A percentile compares a stretch with the other conserved stretches of the same genome.
These are phyloP conservation scores for Quercus parvula DNA, from an alignment of 306 rosid species.

Conservation along the genomic window DNA sequence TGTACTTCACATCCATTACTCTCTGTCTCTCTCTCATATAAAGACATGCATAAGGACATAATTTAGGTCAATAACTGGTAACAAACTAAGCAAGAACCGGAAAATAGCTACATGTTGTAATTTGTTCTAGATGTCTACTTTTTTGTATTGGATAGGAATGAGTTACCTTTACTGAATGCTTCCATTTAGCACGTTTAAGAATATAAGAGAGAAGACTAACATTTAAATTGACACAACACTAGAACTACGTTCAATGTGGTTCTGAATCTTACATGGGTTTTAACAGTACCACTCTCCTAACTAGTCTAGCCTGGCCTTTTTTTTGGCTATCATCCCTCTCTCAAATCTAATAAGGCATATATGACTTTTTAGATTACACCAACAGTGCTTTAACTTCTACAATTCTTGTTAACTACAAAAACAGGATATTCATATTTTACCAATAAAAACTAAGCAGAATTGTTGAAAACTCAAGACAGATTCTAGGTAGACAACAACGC, in stretches of 20 bases:
- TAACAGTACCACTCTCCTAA: not conserved
- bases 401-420: not conserved
- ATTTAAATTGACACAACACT: slow-evolving; percentile 6
- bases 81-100: not conserved
- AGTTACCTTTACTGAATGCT: not conserved
- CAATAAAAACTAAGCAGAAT: not conserved
- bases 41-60: not conserved
- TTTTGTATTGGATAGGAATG: not conserved
- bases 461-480: not conserved
- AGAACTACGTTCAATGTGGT: not conserved
- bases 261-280: not conserved
- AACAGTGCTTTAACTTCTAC: not conserved
- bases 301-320: not conserved
- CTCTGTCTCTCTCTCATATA: too few species aligned
- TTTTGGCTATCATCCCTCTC: not conserved
- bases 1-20: not conserved
- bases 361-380: not conserved
- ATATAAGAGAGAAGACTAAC: not conserved
- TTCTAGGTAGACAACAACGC: slow-evolving; percentile 6
- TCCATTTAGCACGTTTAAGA: not conserved
- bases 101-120: not conserved
- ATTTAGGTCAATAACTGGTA: not conserved
- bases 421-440: not conserved
- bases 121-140: not conserved
- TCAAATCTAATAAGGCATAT: not conserved